phyloP scores from a whole-genome alignment of 352 stramenopile species.

The Phytophthora hibernalis region DNA sequence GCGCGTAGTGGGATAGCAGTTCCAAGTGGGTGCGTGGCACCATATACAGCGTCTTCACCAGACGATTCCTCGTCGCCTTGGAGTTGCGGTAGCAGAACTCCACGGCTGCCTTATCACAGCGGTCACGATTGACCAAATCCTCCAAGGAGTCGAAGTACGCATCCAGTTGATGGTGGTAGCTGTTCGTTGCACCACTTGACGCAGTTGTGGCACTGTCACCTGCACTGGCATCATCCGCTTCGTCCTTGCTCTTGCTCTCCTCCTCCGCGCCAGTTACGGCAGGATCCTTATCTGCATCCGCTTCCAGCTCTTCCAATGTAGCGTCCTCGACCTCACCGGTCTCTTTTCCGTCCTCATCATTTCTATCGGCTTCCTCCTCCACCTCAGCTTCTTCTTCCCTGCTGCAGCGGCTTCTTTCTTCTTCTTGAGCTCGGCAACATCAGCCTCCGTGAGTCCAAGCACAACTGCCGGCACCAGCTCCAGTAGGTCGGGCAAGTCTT shows the following conservation, averaged over 20 bases:
- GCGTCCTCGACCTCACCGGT: constrained; percentile 20
- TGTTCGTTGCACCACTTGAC: constrained; percentile 22
- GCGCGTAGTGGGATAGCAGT: constrained; percentile 95
- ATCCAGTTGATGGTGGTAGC: constrained; percentile 95
- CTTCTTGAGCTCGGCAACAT: constrained; percentile 88
- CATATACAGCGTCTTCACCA: constrained; percentile 94
- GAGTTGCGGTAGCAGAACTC: constrained; percentile 97
- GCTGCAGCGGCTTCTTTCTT: constrained; percentile 65
- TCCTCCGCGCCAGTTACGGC: constrained; percentile 21
- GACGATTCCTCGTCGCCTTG: constrained; percentile 90
- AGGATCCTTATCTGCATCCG: constrained; percentile 20
- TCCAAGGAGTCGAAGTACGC: constrained; percentile 92
- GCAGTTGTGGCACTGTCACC: constrained; percentile 9
- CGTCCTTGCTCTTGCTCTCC: constrained; percentile 31
- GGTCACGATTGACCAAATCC: constrained; percentile 94
- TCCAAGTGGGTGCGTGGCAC: constrained; percentile 95
- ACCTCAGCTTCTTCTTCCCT: constrained; percentile 51
- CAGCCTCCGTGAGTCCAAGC: constrained; percentile 89
- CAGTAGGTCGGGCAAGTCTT: constrained; percentile 96
- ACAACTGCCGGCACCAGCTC: constrained; percentile 95
- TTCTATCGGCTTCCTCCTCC: constrained; percentile 44
- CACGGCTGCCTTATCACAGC: constrained; percentile 95
- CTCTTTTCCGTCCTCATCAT: constrained; percentile 55
- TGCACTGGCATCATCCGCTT: constrained; percentile 8
- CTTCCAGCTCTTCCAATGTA: constrained; percentile 24